phyloP scores from a whole-genome alignment of 1,139 yeast genomes.

The Candida tropicalis region DNA sequence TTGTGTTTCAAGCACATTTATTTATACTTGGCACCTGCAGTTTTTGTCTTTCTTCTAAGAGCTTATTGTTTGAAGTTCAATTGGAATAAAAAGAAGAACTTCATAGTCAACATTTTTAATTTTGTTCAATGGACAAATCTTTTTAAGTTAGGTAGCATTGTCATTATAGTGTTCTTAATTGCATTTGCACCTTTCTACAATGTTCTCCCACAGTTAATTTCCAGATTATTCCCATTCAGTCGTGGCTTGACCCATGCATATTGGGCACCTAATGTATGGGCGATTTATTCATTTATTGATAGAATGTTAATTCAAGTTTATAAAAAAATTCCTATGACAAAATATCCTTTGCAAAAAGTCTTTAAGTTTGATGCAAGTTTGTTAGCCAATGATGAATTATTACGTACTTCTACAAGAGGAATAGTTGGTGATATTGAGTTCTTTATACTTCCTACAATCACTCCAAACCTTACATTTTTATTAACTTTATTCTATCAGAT shows the following conservation, averaged over 20 bases:
- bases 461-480: conserved; percentile 76
- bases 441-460: conserved; percentile 74
- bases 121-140: conserved; percentile 61
- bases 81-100: conserved; percentile 27
- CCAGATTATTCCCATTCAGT: conserved; percentile 86
- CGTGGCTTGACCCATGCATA: conserved; percentile 97
- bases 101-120: conserved; percentile 29
- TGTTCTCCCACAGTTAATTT: conserved; percentile 65
- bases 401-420: conserved; percentile 71
- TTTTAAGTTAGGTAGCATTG: conserved; percentile 65
- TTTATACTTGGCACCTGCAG: conserved; percentile 92
- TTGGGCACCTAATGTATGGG: conserved; percentile 99
- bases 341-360: conserved; percentile 33
- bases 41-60: conserved; percentile 75
- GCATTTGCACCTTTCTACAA: conserved; percentile 84
- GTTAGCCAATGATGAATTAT: conserved; percentile 26
- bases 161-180: conserved; percentile 57
- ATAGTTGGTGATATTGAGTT: conserved; percentile 89
- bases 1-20: conserved; percentile 94
- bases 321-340: conserved; percentile 48
- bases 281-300: conserved; percentile 85
- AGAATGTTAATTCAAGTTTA: conserved; percentile 61
- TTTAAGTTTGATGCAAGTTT: conserved; percentile 37
- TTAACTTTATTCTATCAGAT: conserved; percentile 82
- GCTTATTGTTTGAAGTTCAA: conserved; percentile 61